These are phyloP conservation scores for Schrenkiella parvula DNA, from an alignment of 345 rosid species.

Conservation along the genomic window DNA sequence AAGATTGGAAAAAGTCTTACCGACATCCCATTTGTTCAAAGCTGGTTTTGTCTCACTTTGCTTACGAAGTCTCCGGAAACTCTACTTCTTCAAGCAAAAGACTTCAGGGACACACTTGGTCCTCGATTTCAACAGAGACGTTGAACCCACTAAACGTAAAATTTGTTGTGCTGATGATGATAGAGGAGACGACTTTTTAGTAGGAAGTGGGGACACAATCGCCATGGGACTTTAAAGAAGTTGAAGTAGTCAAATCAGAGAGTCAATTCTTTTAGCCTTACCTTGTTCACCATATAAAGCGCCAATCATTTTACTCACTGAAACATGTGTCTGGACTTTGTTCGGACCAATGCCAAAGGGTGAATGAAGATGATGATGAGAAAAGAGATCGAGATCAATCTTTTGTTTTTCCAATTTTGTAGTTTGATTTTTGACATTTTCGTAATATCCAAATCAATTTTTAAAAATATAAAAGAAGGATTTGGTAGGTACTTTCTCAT, in stretches of 20 bases:
- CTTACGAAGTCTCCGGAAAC: constrained; percentile 17
- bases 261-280: background rate
- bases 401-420: background rate
- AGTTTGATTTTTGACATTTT: background rate
- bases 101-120: constrained; percentile 19
- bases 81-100: background rate
- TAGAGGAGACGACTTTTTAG: constrained; percentile 25
- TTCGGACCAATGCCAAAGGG: constrained; percentile 14
- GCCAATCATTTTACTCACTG: background rate
- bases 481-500: constrained; percentile 4
- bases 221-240: constrained; percentile 10
- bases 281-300: constrained; percentile 1
- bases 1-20: constrained; percentile 33
- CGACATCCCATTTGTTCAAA: constrained; percentile 41
- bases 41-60: constrained; percentile 27
- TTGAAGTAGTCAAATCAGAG: constrained; percentile 24
- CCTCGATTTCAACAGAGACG: constrained; percentile 23
- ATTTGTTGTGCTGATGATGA: constrained; percentile 14
- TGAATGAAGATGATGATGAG: background rate
- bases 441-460: background rate
- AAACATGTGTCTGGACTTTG: background rate
- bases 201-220: constrained; percentile 26
- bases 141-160: constrained; percentile 30
- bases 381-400: background rate
- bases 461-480: background rate